Percentiles rank a stretch among this genome's conserved stretches.
phyloP scores from a whole-genome alignment of 2,329 filamentous ascomycete genomes.

The Xylaria sp. region DNA sequence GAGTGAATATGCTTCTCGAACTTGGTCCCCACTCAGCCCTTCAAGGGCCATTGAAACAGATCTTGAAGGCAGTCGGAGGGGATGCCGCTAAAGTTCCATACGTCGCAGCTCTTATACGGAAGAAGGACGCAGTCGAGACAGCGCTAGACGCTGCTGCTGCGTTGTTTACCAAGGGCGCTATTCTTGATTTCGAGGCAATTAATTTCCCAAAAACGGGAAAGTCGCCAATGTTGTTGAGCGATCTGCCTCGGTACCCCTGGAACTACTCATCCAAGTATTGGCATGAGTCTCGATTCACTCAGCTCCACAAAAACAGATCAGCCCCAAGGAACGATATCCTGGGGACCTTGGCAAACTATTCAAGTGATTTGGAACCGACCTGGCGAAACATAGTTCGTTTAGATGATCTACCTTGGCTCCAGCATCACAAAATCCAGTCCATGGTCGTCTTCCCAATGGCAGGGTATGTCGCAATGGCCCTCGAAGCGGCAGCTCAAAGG shows the following conservation, averaged over 20 bases:
- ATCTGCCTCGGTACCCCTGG: slow-evolving; percentile 62
- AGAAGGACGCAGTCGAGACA: slow-evolving; percentile 60
- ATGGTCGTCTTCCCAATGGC: slow-evolving; percentile 66
- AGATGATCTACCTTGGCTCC: slow-evolving; percentile 66
- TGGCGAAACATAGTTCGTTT: slow-evolving; percentile 62
- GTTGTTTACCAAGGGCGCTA: slow-evolving; percentile 59
- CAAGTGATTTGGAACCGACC: slow-evolving; percentile 57
- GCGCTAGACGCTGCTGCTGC: slow-evolving; percentile 57
- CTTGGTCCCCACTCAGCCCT: slow-evolving; percentile 62
- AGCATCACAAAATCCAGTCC: slow-evolving; percentile 68
- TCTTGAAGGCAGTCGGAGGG: slow-evolving; percentile 57
- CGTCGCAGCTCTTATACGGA: slow-evolving; percentile 60
- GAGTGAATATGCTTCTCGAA: slow-evolving; percentile 59
- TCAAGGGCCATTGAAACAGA: slow-evolving; percentile 62
- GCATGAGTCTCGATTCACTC: slow-evolving; percentile 59
- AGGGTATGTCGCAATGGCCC: slow-evolving; percentile 63
- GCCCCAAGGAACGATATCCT: slow-evolving; percentile 59
- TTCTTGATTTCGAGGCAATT: slow-evolving; percentile 58
- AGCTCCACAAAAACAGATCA: slow-evolving; percentile 55
- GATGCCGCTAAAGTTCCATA: slow-evolving; percentile 58
- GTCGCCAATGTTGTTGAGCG: slow-evolving; percentile 53
- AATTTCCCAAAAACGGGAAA: slow-evolving; percentile 57
- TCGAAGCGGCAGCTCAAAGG: slow-evolving; percentile 59
- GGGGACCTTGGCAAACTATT: slow-evolving; percentile 57
- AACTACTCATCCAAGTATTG: slow-evolving; percentile 59